phyloP scores from a whole-genome alignment of 306 rosid species.

The Fagus crenata region DNA sequence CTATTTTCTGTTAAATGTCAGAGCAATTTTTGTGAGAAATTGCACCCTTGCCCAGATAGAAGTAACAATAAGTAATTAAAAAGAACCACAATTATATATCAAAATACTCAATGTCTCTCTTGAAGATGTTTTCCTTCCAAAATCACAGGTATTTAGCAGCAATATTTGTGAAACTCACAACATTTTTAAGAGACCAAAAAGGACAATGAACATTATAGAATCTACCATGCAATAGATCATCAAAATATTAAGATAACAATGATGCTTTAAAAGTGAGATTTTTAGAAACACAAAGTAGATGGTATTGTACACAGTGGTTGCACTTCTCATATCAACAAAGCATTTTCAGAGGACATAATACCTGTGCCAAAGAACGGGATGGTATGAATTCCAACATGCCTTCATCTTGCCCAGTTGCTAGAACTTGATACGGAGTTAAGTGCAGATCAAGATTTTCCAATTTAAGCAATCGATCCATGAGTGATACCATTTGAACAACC shows the following conservation, averaged over 20 bases:
- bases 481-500: slow-evolving; percentile 98
- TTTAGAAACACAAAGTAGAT: not conserved
- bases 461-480: slow-evolving; percentile 95
- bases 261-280: not conserved
- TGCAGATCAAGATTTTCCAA: slow-evolving; percentile 88
- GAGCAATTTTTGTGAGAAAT: not conserved
- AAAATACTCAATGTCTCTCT: not conserved
- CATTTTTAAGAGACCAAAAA: not conserved
- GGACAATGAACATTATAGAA: not conserved
- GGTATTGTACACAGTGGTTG: slow-evolving; percentile 21
- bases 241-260: not conserved
- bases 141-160: not conserved
- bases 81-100: not conserved
- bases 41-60: not conserved
- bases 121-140: not conserved
- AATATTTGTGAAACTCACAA: not conserved
- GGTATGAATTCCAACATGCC: slow-evolving; percentile 98
- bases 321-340: slow-evolving; percentile 2
- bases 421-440: slow-evolving; percentile 90
- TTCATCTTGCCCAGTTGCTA: slow-evolving; percentile 99
- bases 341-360: slow-evolving; percentile 28
- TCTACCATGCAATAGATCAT: not conserved
- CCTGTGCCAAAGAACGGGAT: slow-evolving; percentile 88
- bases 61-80: not conserved
- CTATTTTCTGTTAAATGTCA: not conserved